Evolutionary conservation across 345 rosid genomes (phyloP).

Genomic region (Eucalyptus marginata): DNA sequence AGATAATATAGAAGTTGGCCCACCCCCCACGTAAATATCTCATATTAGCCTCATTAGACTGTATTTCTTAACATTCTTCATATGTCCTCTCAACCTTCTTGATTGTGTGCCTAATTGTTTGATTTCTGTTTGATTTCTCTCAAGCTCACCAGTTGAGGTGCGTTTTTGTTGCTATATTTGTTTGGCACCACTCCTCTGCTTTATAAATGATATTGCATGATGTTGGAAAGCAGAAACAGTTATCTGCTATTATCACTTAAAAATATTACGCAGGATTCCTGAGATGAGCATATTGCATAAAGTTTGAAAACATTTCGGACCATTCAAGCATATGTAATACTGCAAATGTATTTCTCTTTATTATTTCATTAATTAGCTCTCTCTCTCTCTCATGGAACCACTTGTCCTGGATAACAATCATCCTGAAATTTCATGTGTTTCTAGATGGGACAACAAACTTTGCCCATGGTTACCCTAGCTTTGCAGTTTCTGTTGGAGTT

Average conservation of each 20-base stretch:
- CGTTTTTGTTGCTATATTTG: background rate
- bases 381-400: background rate
- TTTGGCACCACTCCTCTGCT: background rate
- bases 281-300: background rate
- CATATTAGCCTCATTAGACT: background rate
- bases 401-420: background rate
- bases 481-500: slow-evolving; percentile 94
- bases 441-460: slow-evolving; percentile 96
- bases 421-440: background rate
- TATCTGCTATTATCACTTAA: background rate
- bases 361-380: background rate
- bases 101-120: background rate
- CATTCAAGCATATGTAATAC: background rate
- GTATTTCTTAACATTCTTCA: background rate
- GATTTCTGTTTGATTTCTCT: background rate
- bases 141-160: background rate
- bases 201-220: background rate
- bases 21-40: background rate
- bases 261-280: background rate
- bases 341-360: background rate
- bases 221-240: background rate
- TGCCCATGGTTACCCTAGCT: slow-evolving; percentile 95
- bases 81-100: background rate
- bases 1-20: background rate
- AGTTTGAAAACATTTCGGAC: background rate